These are phyloP conservation scores for Carex arenaria DNA, from an alignment of 202 grass and related monocot genomes.

Conservation along the genomic window DNA sequence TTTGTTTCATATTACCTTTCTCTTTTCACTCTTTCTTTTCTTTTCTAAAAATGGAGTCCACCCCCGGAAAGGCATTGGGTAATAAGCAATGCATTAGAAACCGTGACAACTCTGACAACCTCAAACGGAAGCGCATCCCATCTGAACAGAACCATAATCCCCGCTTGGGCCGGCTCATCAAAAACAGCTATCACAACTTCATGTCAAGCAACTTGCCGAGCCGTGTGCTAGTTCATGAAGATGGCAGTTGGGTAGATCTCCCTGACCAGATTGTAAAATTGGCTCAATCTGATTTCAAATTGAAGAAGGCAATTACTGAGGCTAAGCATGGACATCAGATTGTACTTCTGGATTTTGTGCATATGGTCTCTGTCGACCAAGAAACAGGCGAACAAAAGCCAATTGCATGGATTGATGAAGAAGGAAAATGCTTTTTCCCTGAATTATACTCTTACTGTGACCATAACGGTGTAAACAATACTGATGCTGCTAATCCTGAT, in stretches of 20 bases:
- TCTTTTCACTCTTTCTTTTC: conserved; percentile 9
- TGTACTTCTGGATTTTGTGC: conserved; percentile 75
- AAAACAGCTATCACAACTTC: conserved; percentile 70
- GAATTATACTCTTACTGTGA: conserved; percentile 41
- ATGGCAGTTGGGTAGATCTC: conserved; percentile 68
- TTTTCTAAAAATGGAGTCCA: conserved; percentile 23
- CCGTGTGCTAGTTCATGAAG: conserved; percentile 60
- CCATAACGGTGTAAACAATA: conserved; percentile 29
- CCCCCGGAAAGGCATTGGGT: conserved; percentile 18
- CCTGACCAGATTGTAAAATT: conserved; percentile 55
- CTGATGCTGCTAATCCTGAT: conserved; percentile 24
- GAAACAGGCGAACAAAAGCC: conserved; percentile 61
- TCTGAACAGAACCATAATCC: conserved; percentile 17
- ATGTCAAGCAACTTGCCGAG: conserved; percentile 55
- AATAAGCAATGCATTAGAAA: conserved; percentile 8
- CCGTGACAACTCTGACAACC: neutral
- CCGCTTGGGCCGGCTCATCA: conserved; percentile 37
- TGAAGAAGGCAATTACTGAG: conserved; percentile 71
- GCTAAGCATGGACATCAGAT: conserved; percentile 35
- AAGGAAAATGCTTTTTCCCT: conserved; percentile 63
- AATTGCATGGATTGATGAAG: conserved; percentile 82
- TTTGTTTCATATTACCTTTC: conserved; percentile 4
- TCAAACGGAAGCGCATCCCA: conserved; percentile 13
- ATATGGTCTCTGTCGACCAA: conserved; percentile 57
- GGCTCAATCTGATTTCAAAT: conserved; percentile 52